phyloP scores from a whole-genome alignment of 78 protist species.

The Chrysochromulina parva region DNA sequence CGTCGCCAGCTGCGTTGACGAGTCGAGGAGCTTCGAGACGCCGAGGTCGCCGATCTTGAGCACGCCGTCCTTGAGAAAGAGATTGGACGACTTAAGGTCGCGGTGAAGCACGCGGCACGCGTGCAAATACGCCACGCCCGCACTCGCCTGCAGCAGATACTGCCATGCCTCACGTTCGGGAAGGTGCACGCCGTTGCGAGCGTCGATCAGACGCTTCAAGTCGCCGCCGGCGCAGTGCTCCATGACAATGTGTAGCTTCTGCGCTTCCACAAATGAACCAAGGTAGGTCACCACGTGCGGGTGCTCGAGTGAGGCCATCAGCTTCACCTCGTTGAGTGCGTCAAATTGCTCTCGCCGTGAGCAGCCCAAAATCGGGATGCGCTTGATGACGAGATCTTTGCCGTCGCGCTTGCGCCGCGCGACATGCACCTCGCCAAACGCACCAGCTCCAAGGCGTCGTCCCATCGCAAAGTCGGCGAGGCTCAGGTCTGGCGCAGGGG shows the following conservation, averaged over 20 bases:
- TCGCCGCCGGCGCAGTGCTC: slow-evolving; percentile 13
- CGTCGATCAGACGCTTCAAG: neutral
- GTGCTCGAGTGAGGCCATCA: slow-evolving; percentile 38
- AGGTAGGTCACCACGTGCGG: slow-evolving; percentile 40
- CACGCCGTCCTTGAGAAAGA: slow-evolving; percentile 11
- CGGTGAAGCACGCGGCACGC: slow-evolving; percentile 39
- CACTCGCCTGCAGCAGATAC: slow-evolving; percentile 2
- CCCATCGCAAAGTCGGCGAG: no score
- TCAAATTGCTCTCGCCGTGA: neutral
- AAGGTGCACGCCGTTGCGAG: neutral
- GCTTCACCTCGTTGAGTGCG: slow-evolving; percentile 37
- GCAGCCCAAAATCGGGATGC: neutral
- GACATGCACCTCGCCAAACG: neutral
- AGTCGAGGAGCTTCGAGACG: slow-evolving; percentile 41
- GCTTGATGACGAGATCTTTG: neutral
- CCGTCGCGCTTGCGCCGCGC: neutral
- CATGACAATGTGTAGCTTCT: slow-evolving; percentile 28
- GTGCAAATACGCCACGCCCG: slow-evolving; percentile 36
- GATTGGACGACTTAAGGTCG: slow-evolving; percentile 43
- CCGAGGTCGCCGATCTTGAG: slow-evolving; percentile 62
- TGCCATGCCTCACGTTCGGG: slow-evolving; percentile 8
- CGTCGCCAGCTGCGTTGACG: slow-evolving; percentile 20
- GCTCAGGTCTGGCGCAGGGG: no score
- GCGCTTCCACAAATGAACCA: slow-evolving; percentile 38
- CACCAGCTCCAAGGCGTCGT: no score